Percentiles rank a stretch among this genome's conserved stretches.
These are phyloP conservation scores for Oryza punctata DNA, from an alignment of 176 grass and related monocot genomes.

Conservation along the genomic window DNA sequence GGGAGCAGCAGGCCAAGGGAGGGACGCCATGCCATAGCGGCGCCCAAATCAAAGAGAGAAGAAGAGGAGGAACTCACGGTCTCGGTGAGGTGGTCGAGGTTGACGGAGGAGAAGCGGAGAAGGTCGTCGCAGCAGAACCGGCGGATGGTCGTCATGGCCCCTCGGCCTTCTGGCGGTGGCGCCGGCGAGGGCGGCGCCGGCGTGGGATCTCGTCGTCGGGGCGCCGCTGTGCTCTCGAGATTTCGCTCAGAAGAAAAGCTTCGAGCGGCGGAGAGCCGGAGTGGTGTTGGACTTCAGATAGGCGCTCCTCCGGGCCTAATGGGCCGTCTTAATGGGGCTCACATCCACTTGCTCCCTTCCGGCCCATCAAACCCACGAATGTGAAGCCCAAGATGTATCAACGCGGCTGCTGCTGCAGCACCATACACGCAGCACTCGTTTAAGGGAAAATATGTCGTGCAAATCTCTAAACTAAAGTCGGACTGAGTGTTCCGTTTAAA, in stretches of 20 bases:
- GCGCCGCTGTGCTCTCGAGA: conserved; percentile 13
- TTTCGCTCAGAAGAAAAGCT: not conserved
- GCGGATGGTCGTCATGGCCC: conserved; percentile 86
- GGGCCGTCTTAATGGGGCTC: too few relatives aligned
- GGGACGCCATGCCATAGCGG: too few relatives aligned
- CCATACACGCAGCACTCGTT: too few relatives aligned
- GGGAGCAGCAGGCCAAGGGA: not conserved
- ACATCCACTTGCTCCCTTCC: too few relatives aligned
- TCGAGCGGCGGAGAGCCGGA: not conserved
- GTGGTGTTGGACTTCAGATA: not conserved
- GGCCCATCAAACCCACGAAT: too few relatives aligned
- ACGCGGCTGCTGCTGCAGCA: too few relatives aligned
- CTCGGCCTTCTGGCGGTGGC: not conserved
- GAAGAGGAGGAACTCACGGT: conserved; percentile 42
- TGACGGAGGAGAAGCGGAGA: conserved; percentile 80
- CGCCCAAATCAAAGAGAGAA: not conserved
- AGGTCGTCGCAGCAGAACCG: conserved; percentile 97
- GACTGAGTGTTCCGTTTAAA: too few relatives aligned
- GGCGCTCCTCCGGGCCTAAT: too few relatives aligned
- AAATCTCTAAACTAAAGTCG: too few relatives aligned
- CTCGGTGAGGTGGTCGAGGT: conserved; percentile 97
- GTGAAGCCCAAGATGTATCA: not conserved
- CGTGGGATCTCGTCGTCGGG: conserved; percentile 21
- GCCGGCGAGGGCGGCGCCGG: conserved; percentile 1
- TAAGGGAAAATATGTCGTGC: too few relatives aligned